These are phyloP conservation scores for Chaetomium sp. DNA, from an alignment of 2,329 filamentous ascomycete genomes.

Conservation along the genomic window DNA sequence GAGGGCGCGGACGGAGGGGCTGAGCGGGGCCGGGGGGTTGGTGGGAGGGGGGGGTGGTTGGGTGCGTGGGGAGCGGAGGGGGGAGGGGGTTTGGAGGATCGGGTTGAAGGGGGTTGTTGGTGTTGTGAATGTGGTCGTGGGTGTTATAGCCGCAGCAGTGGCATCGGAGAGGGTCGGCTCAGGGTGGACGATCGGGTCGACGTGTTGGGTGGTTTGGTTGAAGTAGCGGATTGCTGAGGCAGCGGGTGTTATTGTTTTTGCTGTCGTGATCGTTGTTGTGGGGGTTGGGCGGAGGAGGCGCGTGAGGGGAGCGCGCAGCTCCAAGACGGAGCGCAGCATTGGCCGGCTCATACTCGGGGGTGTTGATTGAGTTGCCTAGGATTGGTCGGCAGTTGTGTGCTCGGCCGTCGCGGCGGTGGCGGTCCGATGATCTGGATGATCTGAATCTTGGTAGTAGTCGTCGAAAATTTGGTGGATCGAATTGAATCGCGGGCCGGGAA, in stretches of 20 bases:
- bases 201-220: slow-evolving; percentile 44
- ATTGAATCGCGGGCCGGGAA: slow-evolving; percentile 1
- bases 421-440: no score
- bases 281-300: slow-evolving; percentile 35
- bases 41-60: slow-evolving; percentile 20
- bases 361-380: not conserved
- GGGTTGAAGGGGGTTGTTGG: slow-evolving; percentile 3
- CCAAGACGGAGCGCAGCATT: slow-evolving; percentile 57
- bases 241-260: not conserved
- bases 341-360: slow-evolving; percentile 46
- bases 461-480: slow-evolving; percentile 13
- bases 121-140: slow-evolving; percentile 15
- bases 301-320: slow-evolving; percentile 44
- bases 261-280: not conserved
- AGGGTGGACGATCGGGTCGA: slow-evolving; percentile 33
- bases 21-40: slow-evolving; percentile 33
- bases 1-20: slow-evolving; percentile 51
- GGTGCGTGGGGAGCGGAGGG: slow-evolving; percentile 21
- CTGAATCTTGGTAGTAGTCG: slow-evolving; percentile 2
- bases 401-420: slow-evolving; percentile 6
- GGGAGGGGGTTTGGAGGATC: slow-evolving; percentile 5
- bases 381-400: slow-evolving; percentile 1
- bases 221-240: slow-evolving; percentile 34
- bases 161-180: not conserved
- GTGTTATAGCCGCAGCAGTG: slow-evolving; percentile 3